These are phyloP conservation scores for Rhizopogon vesiculosus DNA, from an alignment of 768 basidiomycete genomes.

Conservation along the genomic window DNA sequence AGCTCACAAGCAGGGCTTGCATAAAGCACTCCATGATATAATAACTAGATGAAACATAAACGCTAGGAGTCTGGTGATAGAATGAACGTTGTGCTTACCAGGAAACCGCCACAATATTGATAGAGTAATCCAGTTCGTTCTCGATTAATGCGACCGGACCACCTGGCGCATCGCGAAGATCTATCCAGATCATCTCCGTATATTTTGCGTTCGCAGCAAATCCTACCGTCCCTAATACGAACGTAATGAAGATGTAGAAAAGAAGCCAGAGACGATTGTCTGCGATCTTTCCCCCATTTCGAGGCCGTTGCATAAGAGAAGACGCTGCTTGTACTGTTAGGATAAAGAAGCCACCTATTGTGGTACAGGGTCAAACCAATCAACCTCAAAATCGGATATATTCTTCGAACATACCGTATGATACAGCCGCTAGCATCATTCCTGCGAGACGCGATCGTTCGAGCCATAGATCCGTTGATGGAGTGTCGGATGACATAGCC, in stretches of 20 bases:
- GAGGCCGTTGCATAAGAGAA: conserved; percentile 5
- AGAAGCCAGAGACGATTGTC: conserved; percentile 8
- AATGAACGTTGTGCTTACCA: conserved; percentile 8
- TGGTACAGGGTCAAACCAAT: background rate
- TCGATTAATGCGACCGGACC: conserved; percentile 11
- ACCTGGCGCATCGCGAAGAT: conserved; percentile 15
- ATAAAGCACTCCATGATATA: conserved; percentile 27
- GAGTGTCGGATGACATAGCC: conserved; percentile 16
- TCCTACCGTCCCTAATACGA: conserved; percentile 20
- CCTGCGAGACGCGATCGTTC: conserved; percentile 22
- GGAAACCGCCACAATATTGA: conserved; percentile 17
- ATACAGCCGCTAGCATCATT: conserved; percentile 12
- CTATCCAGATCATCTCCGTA: conserved; percentile 29
- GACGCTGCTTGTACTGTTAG: conserved; percentile 13
- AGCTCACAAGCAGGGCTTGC: conserved; percentile 17
- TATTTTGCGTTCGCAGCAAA: conserved; percentile 23
- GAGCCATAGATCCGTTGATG: conserved; percentile 18
- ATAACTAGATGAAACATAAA: conserved; percentile 11
- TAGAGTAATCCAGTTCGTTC: conserved; percentile 9
- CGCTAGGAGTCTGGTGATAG: background rate
- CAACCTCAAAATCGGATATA: background rate
- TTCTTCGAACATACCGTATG: conserved; percentile 13
- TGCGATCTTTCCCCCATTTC: background rate
- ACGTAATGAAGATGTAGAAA: conserved; percentile 20
- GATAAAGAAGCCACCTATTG: conserved; percentile 16